These are phyloP conservation scores for Ulmus americana DNA, from an alignment of 331 rosid genomes.

Conservation along the genomic window DNA sequence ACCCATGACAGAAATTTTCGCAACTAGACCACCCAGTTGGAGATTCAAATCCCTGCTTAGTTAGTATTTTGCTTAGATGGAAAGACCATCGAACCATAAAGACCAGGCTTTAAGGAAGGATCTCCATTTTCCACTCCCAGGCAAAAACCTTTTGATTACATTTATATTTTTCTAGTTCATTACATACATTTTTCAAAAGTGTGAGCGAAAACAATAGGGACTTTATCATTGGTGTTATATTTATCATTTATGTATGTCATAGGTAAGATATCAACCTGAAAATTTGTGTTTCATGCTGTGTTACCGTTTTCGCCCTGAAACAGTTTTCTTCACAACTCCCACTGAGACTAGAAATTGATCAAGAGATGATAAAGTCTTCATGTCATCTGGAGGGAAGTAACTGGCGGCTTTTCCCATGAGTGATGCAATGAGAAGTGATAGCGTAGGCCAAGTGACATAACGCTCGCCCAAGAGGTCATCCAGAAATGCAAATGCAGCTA, in stretches of 20 bases:
- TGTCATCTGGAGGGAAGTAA: constrained; percentile 93
- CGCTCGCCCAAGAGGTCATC: constrained; percentile 76
- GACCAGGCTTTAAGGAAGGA: constrained; percentile 14
- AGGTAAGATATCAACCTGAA: constrained; percentile 14
- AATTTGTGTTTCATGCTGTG: background rate
- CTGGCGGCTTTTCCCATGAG: constrained; percentile 87
- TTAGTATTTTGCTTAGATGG: constrained; percentile 5
- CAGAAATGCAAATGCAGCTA: constrained; percentile 68
- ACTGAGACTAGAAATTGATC: constrained; percentile 77
- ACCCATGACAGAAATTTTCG: too few relatives aligned
- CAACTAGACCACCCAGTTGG: too few relatives aligned
- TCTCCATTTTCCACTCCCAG: constrained; percentile 10
- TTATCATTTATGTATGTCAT: constrained; percentile 18
- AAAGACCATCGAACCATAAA: constrained; percentile 16
- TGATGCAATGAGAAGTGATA: constrained; percentile 61
- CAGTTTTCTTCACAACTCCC: constrained; percentile 88
- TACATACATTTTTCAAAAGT: background rate
- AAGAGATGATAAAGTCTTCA: constrained; percentile 88
- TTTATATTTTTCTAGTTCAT: background rate
- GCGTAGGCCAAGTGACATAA: constrained; percentile 46
- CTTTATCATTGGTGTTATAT: constrained; percentile 3
- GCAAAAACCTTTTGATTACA: constrained; percentile 8
- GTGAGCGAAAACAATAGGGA: constrained; percentile 11
- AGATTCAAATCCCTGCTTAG: too few relatives aligned
- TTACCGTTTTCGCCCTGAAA: constrained; percentile 62